Evolutionary conservation across 1,284 basidiomycete genomes (phyloP), one percentile per base, ranked within the genome.

Genomic region (Apiotrichum porosum): DNA sequence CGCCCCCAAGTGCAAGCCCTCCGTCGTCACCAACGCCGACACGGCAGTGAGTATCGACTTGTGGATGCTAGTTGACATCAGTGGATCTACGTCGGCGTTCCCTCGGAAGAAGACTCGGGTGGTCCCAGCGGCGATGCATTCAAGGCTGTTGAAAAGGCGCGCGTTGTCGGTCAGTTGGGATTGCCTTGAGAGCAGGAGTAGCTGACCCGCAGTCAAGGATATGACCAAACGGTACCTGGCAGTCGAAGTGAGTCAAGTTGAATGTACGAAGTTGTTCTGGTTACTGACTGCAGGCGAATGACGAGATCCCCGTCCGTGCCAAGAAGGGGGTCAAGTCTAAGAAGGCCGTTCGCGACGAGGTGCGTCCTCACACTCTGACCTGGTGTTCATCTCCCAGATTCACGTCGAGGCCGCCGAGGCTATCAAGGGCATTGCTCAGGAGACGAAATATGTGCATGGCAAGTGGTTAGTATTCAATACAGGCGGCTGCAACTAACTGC

Each of bases 381-480:
- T 13, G 4, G 6, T 36, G 13, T 36, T 47, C 6, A 50, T 31
- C 5, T 5, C 15, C 1, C 23, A 59, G 54, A 58, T 56, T 6
- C 47, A 53, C 21, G 56, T 53, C 0, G 47, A 48, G 2, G 52
- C 57, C 1, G 53, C 41, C 1, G 40, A 43, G 12, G 34, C 46
- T 9, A 41, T 69, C 23, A 63, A 63, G 47, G 47, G 44, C 22
- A 34, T 66, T 8, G 57, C 60, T 0, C 19, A 47, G 8, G 44
- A 53, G 15, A 47, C 44, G 3, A 41, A 49, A 3, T 64, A 47
- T 44, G 62, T 58, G 6, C 10, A 12, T 13, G 66, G 66, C 6
- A 68, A 70, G 48, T 68, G 66, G 65, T 61, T 37, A 30, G 65
- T 49, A 24, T n/a, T n/a, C n/a, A n/a, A n/a, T n/a, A n/a, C n/a